A percentile compares a stretch with the other conserved stretches of the same genome.
Conservation (phyloP, 1,139 yeast species). For the Suhomyces kunorum region DNA sequence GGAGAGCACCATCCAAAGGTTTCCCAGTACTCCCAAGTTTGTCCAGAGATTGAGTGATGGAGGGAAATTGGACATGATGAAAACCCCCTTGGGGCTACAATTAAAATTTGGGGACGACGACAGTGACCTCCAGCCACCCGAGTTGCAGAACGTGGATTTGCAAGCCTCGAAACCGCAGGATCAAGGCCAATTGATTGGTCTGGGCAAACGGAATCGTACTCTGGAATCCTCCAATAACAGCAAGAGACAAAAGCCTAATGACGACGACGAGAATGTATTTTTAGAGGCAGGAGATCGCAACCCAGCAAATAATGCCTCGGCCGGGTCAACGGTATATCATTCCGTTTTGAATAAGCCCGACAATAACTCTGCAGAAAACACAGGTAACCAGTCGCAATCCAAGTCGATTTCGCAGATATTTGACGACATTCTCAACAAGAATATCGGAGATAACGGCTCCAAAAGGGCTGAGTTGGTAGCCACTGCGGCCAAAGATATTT, state of each 20-base stretch:
- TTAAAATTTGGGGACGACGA: slow-evolving; percentile 28
- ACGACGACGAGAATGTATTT: slow-evolving; percentile 33
- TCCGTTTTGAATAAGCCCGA: slow-evolving; percentile 22
- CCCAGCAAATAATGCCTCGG: slow-evolving; percentile 19
- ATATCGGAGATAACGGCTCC: background rate
- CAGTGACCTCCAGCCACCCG: slow-evolving; percentile 40
- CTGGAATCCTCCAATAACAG: background rate
- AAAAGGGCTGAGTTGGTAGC: background rate
- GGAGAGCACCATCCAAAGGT: slow-evolving; percentile 41
- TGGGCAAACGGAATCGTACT: background rate
- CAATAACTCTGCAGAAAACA: slow-evolving; percentile 20
- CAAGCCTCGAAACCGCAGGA: background rate
- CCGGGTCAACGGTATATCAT: slow-evolving; percentile 35
- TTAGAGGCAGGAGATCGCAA: slow-evolving; percentile 24
- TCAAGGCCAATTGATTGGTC: background rate
- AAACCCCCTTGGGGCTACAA: slow-evolving; percentile 32
- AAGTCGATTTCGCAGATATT: slow-evolving; percentile 35
- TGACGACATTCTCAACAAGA: slow-evolving; percentile 24
- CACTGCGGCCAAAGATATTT: slow-evolving; percentile 16
- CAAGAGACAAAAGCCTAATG: slow-evolving; percentile 6
- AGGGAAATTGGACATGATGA: slow-evolving; percentile 19
- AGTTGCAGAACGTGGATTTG: slow-evolving; percentile 17
- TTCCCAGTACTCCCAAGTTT: slow-evolving; percentile 53
- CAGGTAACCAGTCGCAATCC: slow-evolving; percentile 25
- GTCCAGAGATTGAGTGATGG: slow-evolving; percentile 19